These are phyloP conservation scores for Pilatotrama ljubarskyi DNA, from an alignment of 768 basidiomycete genomes.

Conservation along the genomic window DNA sequence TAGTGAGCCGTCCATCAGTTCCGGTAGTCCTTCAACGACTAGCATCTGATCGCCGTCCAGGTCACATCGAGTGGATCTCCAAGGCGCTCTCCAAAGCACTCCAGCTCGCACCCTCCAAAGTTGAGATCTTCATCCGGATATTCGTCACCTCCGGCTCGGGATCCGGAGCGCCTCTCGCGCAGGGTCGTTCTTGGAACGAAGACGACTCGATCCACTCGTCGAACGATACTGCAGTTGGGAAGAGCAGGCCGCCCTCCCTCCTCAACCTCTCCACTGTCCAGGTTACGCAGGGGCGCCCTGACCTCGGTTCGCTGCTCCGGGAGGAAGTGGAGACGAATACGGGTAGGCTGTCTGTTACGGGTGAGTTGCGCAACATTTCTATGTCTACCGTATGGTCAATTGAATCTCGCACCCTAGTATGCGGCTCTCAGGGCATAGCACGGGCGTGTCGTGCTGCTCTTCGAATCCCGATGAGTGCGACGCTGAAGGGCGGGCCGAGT, in stretches of 20 bases:
- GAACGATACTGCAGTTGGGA: conserved; percentile 1
- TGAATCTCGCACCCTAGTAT: conserved; percentile 39
- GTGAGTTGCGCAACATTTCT: too few relatives aligned
- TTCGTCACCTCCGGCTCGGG: conserved; percentile 37
- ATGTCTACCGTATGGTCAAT: too few relatives aligned
- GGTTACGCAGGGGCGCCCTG: conserved; percentile 43
- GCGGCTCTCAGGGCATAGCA: conserved; percentile 45
- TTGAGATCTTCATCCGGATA: conserved; percentile 42
- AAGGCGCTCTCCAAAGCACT: conserved; percentile 38
- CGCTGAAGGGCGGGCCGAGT: conserved; percentile 45
- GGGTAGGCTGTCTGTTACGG: conserved; percentile 49
- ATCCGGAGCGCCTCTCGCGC: conserved; percentile 17
- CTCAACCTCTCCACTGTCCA: conserved; percentile 30
- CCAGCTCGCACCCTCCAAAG: conserved; percentile 28
- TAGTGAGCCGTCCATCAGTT: conserved; percentile 27
- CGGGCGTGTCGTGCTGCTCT: conserved; percentile 42
- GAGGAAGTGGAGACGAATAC: conserved; percentile 37
- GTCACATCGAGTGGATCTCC: conserved; percentile 49
- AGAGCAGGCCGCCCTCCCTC: conserved; percentile 23
- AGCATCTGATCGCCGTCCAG: conserved; percentile 9
- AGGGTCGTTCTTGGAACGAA: conserved; percentile 14
- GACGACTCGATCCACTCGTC: conserved; percentile 24
- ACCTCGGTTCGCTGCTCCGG: conserved; percentile 38
- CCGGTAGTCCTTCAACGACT: background rate
- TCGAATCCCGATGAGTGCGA: conserved; percentile 37